Conservation (phyloP, 2,329 filamentous ascomycete genomes). For the Hypomyces rosellus region DNA sequence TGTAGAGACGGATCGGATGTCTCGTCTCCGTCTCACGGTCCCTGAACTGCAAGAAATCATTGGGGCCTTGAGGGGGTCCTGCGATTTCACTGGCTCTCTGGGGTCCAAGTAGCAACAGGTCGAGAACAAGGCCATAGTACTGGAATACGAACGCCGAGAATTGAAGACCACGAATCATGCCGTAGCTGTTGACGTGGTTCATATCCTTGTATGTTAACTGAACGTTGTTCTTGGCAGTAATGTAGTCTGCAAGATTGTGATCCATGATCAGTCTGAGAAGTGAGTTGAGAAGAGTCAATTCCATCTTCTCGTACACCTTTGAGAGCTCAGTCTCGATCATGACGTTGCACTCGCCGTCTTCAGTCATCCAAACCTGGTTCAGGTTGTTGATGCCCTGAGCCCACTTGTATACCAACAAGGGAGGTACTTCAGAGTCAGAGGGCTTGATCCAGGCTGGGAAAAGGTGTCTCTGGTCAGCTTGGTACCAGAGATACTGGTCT, state of each 20-base stretch:
- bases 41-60: conserved; percentile 96
- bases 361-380: conserved; percentile 87
- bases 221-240: conserved; percentile 98
- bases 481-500: conserved; percentile 98
- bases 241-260: conserved; percentile 97
- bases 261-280: conserved; percentile 96
- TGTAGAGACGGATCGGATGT: conserved; percentile 96
- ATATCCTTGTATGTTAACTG: conserved; percentile 99
- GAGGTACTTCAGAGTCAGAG: conserved; percentile 94
- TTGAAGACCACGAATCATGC: conserved; percentile 94
- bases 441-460: conserved; percentile 99
- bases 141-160: conserved; percentile 99
- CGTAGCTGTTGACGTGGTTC: conserved; percentile 99
- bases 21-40: conserved; percentile 86
- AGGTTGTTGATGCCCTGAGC: conserved; percentile 98
- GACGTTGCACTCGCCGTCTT: conserved; percentile 94
- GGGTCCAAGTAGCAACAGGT: conserved; percentile 83
- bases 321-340: conserved; percentile 97
- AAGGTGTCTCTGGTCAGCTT: conserved; percentile 91
- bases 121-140: conserved; percentile 93
- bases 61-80: conserved; percentile 85
- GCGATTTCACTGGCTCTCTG: conserved; percentile 98
- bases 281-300: conserved; percentile 90
- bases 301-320: conserved; percentile 99
- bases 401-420: conserved; percentile 95